A percentile compares a stretch with the other conserved stretches of the same genome.
Conservation (phyloP, 176 grass and related monocot species). For the Lolium perenne region DNA sequence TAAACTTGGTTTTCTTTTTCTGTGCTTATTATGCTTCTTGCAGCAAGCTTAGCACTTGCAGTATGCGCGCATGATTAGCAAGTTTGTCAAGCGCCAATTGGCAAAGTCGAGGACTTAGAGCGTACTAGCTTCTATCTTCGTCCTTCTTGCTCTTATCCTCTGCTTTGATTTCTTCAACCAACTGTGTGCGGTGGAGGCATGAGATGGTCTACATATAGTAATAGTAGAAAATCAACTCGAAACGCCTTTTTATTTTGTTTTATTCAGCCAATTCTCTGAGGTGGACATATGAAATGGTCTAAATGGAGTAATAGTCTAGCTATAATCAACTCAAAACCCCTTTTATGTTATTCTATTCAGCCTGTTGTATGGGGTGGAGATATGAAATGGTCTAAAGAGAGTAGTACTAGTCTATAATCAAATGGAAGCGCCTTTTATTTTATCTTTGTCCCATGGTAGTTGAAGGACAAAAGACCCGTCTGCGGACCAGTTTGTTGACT, state of each 20-base stretch:
- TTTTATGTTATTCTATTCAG: conserved; percentile 4
- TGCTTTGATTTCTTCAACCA: conserved; percentile 17
- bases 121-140: neutral
- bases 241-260: neutral
- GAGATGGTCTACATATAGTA: neutral
- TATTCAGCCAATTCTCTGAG: neutral
- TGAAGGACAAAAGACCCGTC: neutral
- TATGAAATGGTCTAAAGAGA: conserved; percentile 1
- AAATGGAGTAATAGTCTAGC: neutral
- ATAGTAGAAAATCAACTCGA: neutral
- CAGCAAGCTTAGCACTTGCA: conserved; percentile 22
- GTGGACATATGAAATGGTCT: neutral
- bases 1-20: neutral
- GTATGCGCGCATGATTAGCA: neutral
- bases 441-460: neutral
- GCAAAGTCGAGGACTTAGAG: neutral
- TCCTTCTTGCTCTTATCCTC: neutral
- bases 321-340: neutral
- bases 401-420: neutral
- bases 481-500: neutral
- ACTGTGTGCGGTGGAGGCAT: neutral
- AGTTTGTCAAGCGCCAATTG: conserved; percentile 8
- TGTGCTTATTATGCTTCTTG: neutral
- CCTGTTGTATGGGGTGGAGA: neutral
- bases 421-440: neutral